These are phyloP conservation scores for Linnemannia zychae DNA, from an alignment of 192 early-diverging fungal genomes.

Conservation along the genomic window DNA sequence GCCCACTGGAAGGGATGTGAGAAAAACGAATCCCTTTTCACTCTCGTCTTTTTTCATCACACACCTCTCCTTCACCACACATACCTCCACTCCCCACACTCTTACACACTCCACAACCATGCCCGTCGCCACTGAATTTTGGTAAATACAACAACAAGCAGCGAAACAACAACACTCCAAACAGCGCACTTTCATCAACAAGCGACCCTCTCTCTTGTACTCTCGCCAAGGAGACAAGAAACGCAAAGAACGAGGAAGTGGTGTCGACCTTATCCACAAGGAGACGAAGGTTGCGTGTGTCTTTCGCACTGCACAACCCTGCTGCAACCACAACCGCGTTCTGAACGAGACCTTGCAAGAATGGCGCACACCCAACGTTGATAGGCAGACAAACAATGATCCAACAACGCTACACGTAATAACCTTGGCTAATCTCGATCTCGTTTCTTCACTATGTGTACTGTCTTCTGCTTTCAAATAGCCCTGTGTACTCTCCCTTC, in stretches of 20 bases:
- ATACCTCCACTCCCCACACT: conserved; percentile 1
- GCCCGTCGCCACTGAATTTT: conserved; percentile 46
- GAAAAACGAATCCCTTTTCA: neutral
- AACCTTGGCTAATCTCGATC: neutral
- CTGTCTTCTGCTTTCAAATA: conserved; percentile 3
- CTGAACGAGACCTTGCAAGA: too few relatives aligned
- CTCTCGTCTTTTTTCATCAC: neutral
- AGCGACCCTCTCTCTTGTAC: neutral
- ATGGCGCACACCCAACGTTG: too few relatives aligned
- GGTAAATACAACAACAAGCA: conserved; percentile 21
- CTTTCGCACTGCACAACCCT: too few relatives aligned
- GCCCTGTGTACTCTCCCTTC: conserved; percentile 96
- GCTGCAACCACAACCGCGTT: too few relatives aligned
- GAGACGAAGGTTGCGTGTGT: too few relatives aligned
- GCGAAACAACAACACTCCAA: neutral
- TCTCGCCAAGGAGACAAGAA: too few relatives aligned
- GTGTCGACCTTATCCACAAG: too few relatives aligned
- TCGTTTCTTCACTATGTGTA: neutral
- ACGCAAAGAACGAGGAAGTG: too few relatives aligned
- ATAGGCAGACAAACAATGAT: neutral
- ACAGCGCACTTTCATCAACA: neutral
- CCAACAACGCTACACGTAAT: neutral
- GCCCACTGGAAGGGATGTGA: neutral
- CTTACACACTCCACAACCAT: conserved; percentile 22
- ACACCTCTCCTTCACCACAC: neutral